Evolutionary conservation across 768 basidiomycete genomes (phyloP).

Genomic region (Boletales sp.): DNA sequence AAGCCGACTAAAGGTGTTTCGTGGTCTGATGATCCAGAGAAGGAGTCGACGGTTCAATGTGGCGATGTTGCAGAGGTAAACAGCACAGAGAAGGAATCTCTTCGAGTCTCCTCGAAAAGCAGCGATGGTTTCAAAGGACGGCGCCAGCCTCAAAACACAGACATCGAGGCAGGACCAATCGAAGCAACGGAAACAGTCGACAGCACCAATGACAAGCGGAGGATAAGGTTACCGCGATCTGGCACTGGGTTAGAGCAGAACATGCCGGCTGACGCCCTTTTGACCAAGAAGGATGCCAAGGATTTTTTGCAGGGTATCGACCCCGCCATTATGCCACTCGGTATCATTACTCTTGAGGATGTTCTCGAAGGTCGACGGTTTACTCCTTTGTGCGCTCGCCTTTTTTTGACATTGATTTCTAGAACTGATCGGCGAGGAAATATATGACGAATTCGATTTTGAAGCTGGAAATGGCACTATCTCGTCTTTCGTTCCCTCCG

Average conservation of each 20-base stretch:
- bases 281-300: slow-evolving; percentile 71
- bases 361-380: slow-evolving; percentile 70
- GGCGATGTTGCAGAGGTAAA: slow-evolving; percentile 21
- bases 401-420: slow-evolving; percentile 3
- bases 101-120: slow-evolving; percentile 14
- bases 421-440: slow-evolving; percentile 93
- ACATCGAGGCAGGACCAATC: slow-evolving; percentile 22
- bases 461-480: slow-evolving; percentile 64
- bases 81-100: slow-evolving; percentile 9
- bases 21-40: slow-evolving; percentile 34
- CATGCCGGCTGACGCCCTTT: slow-evolving; percentile 86
- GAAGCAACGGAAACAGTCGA: slow-evolving; percentile 15
- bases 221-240: slow-evolving; percentile 25
- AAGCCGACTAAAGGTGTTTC: slow-evolving; percentile 27
- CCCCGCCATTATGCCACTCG: slow-evolving; percentile 78
- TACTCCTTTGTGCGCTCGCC: background rate
- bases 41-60: slow-evolving; percentile 26
- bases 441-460: slow-evolving; percentile 86
- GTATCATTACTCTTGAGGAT: slow-evolving; percentile 92
- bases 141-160: slow-evolving; percentile 10
- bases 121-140: slow-evolving; percentile 8
- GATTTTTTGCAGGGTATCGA: slow-evolving; percentile 84
- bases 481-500: slow-evolving; percentile 38
- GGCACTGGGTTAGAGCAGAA: slow-evolving; percentile 65
- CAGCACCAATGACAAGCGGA: slow-evolving; percentile 21